A percentile compares a stretch with the other conserved stretches of the same genome.
Conservation (phyloP, 768 basidiomycete species). For the Podaxis pistillaris region DNA sequence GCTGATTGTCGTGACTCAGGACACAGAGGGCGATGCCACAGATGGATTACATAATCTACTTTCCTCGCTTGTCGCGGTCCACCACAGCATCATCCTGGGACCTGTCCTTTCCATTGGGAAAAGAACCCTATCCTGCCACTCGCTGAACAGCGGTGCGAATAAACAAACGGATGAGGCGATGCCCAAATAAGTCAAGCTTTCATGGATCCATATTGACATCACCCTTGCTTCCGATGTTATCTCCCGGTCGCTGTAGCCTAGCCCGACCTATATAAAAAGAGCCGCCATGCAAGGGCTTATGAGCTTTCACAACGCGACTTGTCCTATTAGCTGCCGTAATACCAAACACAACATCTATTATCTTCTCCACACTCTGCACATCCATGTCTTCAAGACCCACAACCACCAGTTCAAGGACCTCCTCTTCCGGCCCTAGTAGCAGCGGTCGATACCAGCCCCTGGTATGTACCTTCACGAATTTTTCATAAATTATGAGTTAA, state of each 20-base stretch:
- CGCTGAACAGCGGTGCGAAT: constrained; percentile 1
- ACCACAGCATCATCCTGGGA: constrained; percentile 2
- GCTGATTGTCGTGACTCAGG: constrained; percentile 5
- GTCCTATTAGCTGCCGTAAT: not conserved
- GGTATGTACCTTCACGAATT: not conserved
- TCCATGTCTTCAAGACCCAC: not conserved
- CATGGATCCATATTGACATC: constrained; percentile 11
- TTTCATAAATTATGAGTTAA: not conserved
- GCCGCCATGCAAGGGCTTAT: not conserved
- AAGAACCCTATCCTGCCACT: constrained; percentile 6
- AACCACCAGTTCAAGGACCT: not conserved
- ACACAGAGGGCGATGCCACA: not conserved
- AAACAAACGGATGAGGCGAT: constrained; percentile 4
- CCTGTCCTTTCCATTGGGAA: constrained; percentile 3
- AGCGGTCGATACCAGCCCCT: not conserved
- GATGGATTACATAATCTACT: not conserved
- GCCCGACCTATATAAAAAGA: constrained; percentile 3
- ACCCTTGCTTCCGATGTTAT: constrained; percentile 13
- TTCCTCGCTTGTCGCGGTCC: not conserved
- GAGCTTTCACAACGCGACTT: not conserved
- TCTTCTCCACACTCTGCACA: not conserved
- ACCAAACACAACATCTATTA: not conserved
- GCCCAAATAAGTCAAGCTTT: constrained; percentile 3
- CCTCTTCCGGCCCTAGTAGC: not conserved
- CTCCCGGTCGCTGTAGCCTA: not conserved